These are phyloP conservation scores for Filosporella fistucella DNA, from an alignment of 495 filamentous ascomycete species.

Conservation along the genomic window DNA sequence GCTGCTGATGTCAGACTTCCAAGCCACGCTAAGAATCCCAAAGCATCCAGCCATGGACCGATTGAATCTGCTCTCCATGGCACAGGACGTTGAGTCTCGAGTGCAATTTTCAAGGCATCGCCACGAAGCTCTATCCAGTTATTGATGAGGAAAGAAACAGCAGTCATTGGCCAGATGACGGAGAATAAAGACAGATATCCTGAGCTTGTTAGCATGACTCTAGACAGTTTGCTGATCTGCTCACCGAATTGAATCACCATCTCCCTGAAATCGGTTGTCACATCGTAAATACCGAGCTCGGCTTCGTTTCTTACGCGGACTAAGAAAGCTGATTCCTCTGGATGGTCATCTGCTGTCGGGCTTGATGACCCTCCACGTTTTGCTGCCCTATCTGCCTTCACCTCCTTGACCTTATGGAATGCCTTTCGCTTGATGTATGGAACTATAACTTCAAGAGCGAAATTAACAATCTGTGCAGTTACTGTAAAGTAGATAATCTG, in stretches of 20 bases:
- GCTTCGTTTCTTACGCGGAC: conserved; percentile 77
- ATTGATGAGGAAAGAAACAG: conserved; percentile 85
- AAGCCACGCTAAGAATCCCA: conserved; percentile 87
- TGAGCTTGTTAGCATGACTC: conserved; percentile 23
- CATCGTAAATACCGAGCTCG: conserved; percentile 82
- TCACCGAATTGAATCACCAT: conserved; percentile 83
- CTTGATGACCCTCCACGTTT: conserved; percentile 32
- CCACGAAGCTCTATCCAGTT: conserved; percentile 95
- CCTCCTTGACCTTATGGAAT: conserved; percentile 69
- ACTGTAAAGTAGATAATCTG: conserved; percentile 98
- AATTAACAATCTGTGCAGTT: conserved; percentile 87
- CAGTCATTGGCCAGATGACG: conserved; percentile 86
- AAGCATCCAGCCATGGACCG: conserved; percentile 85
- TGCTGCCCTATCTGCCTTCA: conserved; percentile 51
- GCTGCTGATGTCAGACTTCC: conserved; percentile 83
- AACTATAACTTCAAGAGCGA: conserved; percentile 81
- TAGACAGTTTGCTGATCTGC: background rate
- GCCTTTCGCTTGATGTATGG: conserved; percentile 76
- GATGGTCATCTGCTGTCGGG: conserved; percentile 45
- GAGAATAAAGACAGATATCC: conserved; percentile 94
- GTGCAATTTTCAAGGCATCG: conserved; percentile 91
- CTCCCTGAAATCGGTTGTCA: conserved; percentile 82
- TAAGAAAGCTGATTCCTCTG: conserved; percentile 39
- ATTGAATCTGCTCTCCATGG: conserved; percentile 89
- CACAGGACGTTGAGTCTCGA: conserved; percentile 82